Evolutionary conservation across 177 flowering plant genomes (phyloP), one percentile per base, ranked within the genome.

Genomic region (Vitis hybrid): DNA sequence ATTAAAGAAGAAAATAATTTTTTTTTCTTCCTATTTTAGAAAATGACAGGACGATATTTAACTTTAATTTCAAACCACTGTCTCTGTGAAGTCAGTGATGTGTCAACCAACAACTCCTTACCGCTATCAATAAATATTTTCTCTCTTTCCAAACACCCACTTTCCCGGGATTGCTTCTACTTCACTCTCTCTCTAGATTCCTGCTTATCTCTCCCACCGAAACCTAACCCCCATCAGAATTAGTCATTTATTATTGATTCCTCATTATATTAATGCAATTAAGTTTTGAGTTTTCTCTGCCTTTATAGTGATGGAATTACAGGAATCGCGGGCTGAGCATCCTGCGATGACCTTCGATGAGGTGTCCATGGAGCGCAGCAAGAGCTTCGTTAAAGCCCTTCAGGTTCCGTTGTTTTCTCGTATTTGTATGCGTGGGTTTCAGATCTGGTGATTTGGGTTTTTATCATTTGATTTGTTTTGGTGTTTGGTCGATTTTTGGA

Each of bases 301-400:
- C 56, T 22, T 12, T 65, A 53, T 29, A 33, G 62, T 3, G 26
- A 75, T 84, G 84, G 84, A 81, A 56, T 62, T 81, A 77, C 82
- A 80, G 74, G 75, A 70, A 48, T 16, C 76, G 8, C 69, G 69
- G 71, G 60, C 78, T 66, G 76, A 74, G 65, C 79, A 76, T 66
- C 78, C 78, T 55, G 77, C 83, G 15, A 88, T 85, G 95, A 87
- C 94, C 57, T 92, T 83, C 81, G 98, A 92, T 33, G 95, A 92
- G 79, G 90, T 77, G 18, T 91, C 97, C 68, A 86, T 92, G 92
- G 97, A 94, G 76, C 84, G 89, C 26, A 94, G 93, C 86, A 92
- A 89, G 78, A 86, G 79, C 83, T 92, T 94, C 79, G 84, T 91
- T 62, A 87, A 84, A 53, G 97, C 97, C 4, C 72, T 94, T 73